A percentile compares a stretch with the other conserved stretches of the same genome.
Evolutionary conservation across 2,329 filamentous ascomycete species (phyloP).

Genomic region (Sporothrix pseudoabietina): DNA sequence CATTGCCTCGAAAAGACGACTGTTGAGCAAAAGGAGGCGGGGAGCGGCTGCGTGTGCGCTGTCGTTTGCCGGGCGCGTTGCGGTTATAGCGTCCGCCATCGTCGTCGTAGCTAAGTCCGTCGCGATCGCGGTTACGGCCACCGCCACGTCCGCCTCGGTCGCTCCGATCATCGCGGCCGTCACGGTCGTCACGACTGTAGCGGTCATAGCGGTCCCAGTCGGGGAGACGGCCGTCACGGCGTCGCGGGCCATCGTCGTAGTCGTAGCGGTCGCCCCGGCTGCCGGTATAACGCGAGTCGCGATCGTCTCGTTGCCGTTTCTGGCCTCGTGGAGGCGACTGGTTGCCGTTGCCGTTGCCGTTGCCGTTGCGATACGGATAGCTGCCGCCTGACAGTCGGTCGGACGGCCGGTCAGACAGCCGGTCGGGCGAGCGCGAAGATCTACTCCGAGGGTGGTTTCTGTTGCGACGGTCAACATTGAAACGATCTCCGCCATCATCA

Average conservation of each 20-base stretch:
- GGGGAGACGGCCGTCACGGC: slow-evolving; percentile 28
- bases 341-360: not conserved
- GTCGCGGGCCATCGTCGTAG: slow-evolving; percentile 59
- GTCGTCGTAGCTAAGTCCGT: slow-evolving; percentile 30
- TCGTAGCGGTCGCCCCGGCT: slow-evolving; percentile 51
- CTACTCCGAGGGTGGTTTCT: slow-evolving; percentile 66
- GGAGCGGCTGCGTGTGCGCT: slow-evolving; percentile 58
- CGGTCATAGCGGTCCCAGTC: slow-evolving; percentile 48
- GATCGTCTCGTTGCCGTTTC: slow-evolving; percentile 68
- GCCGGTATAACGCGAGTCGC: slow-evolving; percentile 45
- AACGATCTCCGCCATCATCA: slow-evolving; percentile 66
- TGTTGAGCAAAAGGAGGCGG: slow-evolving; percentile 39
- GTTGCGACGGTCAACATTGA: slow-evolving; percentile 88
- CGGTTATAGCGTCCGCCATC: slow-evolving; percentile 46
- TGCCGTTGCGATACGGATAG: slow-evolving; percentile 47
- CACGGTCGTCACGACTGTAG: slow-evolving; percentile 44
- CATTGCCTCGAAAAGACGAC: slow-evolving; percentile 39
- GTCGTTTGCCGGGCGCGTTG: slow-evolving; percentile 51
- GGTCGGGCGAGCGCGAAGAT: slow-evolving; percentile 56
- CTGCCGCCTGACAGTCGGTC: slow-evolving; percentile 43
- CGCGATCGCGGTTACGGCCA: slow-evolving; percentile 34
- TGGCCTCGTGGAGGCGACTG: slow-evolving; percentile 61
- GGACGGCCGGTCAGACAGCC: not conserved
- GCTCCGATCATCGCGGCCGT: not conserved
- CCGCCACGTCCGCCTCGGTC: slow-evolving; percentile 25